Percentiles rank a stretch among this genome's conserved stretches.
phyloP scores from a whole-genome alignment of 2,329 filamentous ascomycete species.

The Erysiphe pulchra region DNA sequence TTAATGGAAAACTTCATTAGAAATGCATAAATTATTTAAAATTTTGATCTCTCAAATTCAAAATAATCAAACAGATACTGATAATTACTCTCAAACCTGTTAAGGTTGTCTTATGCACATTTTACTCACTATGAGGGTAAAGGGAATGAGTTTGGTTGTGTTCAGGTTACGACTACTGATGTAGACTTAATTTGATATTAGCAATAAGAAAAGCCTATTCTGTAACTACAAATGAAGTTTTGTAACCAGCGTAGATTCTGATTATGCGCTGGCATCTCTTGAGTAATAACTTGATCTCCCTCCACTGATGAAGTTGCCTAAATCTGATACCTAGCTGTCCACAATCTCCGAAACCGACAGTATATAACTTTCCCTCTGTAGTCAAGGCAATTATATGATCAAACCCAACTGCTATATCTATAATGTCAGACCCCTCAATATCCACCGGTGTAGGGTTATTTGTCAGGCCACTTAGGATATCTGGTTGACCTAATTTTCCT shows the following conservation, averaged over 20 bases:
- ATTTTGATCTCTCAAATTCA: too few relatives aligned
- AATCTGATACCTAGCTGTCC: constrained; percentile 29
- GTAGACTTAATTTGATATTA: background rate
- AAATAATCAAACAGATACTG: too few relatives aligned
- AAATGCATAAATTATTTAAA: too few relatives aligned
- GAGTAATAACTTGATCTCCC: constrained; percentile 6
- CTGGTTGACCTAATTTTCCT: constrained; percentile 6
- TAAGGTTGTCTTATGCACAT: too few relatives aligned
- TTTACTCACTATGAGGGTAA: too few relatives aligned
- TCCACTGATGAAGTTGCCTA: constrained; percentile 6
- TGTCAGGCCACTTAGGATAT: constrained; percentile 4
- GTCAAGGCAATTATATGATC: constrained; percentile 31
- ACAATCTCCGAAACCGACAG: constrained; percentile 28
- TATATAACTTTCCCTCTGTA: constrained; percentile 22
- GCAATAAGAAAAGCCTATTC: background rate
- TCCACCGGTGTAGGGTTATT: constrained; percentile 8
- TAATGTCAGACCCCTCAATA: constrained; percentile 23
- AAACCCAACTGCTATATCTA: constrained; percentile 30
- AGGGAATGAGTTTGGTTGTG: too few relatives aligned
- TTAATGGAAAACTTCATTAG: too few relatives aligned
- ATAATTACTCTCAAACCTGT: too few relatives aligned
- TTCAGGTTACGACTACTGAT: too few relatives aligned
- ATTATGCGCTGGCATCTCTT: constrained; percentile 6
- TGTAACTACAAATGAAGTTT: constrained; percentile 12
- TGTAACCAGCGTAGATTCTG: constrained; percentile 11